Base-by-base conservation (phyloP, 805 yeast species). In the Lipomyces yamanashiensis region DNA sequence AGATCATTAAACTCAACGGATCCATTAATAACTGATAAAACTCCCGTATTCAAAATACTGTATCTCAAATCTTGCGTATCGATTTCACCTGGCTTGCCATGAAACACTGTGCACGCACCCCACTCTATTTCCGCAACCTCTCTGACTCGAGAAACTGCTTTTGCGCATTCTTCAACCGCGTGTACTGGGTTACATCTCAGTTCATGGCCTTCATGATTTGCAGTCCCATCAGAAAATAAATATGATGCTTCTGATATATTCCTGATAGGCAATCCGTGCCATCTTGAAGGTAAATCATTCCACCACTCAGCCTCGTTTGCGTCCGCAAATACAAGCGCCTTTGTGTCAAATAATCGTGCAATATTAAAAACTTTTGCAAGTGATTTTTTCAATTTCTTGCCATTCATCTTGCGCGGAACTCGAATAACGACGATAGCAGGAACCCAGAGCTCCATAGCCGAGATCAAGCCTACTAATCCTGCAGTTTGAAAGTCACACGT, bases 231-330 rank as follows among this genome's bases (percentile, higher is more conserved):
- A 34, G 28, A 39, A 10, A 51, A 51, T 7, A 43, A 1, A 13
- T 39, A 39, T 39, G 52, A 48, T 33, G 17, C 13, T 10, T 17
- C 56, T 10, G 56, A n/a, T 10, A 9, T 23, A 39, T 40, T 19
- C 12, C 47, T 15, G 47, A 17, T 36, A 8, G 37, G 15, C 34
- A 39, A 12, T 3, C 39, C n/a, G 4, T 40, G 21, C 57, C 57
- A 13, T 12, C 36, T 8, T 7, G 57, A 23, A 21, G 17, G 47
- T 34, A 37, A 34, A 21, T 21, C 41, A 7, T 52, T 40, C 55
- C 47, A 37, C 44, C 55, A 37, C 45, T 50, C 54, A 19, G 54
- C 45, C 45, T 21, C 55, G 36, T 19, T 37, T 33, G 49, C 49
- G 17, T 53, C 57, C 8, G 36, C 49, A 19, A 53, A 5, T 12